phyloP scores from a whole-genome alignment of 2,329 filamentous ascomycete species.

The Nemania abortiva region DNA sequence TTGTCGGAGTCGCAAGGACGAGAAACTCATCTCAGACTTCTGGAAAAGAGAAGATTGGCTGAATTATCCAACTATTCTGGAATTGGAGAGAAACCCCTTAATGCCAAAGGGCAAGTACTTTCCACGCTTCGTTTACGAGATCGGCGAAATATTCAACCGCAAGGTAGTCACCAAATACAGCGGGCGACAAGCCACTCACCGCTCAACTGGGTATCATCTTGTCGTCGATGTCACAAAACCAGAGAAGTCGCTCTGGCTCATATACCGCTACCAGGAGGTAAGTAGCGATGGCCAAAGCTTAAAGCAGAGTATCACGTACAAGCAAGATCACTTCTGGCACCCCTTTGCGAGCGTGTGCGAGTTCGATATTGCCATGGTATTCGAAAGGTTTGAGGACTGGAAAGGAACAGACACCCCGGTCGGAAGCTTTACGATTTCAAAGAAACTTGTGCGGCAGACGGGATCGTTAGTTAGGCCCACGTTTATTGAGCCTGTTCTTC shows the following conservation, averaged over 20 bases:
- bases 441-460: constrained; percentile 40
- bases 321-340: constrained; percentile 42
- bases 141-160: constrained; percentile 43
- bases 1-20: constrained; percentile 35
- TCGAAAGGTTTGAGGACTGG: constrained; percentile 40
- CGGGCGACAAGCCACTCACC: constrained; percentile 40
- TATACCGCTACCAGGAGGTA: constrained; percentile 41
- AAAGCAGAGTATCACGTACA: constrained; percentile 39
- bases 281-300: constrained; percentile 30
- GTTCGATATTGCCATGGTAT: constrained; percentile 41
- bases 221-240: constrained; percentile 41
- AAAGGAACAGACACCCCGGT: constrained; percentile 34
- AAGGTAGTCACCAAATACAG: constrained; percentile 33
- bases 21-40: constrained; percentile 37
- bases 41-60: constrained; percentile 39
- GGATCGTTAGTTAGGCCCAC: constrained; percentile 36
- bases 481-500: constrained; percentile 39
- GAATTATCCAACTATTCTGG: constrained; percentile 37
- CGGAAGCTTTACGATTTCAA: constrained; percentile 33
- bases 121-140: constrained; percentile 41
- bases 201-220: constrained; percentile 41
- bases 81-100: constrained; percentile 32
- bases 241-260: constrained; percentile 41
- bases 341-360: constrained; percentile 39
- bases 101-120: constrained; percentile 39